Conservation (phyloP, 2,329 filamentous ascomycete genomes). For the Penicillium hordei region DNA sequence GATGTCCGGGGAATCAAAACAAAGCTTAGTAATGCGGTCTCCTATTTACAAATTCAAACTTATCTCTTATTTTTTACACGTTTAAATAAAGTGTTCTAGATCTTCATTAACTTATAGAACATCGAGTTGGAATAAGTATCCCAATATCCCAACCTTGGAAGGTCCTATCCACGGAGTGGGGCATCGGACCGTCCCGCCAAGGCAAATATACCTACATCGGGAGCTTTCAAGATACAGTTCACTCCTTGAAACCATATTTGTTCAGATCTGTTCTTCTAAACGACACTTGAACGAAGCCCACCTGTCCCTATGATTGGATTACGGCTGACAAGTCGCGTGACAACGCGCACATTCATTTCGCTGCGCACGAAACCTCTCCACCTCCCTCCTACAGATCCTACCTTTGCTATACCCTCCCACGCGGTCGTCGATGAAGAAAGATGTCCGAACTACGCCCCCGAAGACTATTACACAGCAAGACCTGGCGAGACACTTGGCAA, state of each 20-base stretch:
- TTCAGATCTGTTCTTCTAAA: background rate
- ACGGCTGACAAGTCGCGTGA: background rate
- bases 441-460: background rate
- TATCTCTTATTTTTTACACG: background rate
- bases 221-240: too few relatives aligned
- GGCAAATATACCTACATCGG: background rate
- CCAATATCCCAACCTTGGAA: background rate
- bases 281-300: too few relatives aligned
- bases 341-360: background rate
- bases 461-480: background rate
- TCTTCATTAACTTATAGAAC: background rate
- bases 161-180: background rate
- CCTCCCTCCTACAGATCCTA: background rate
- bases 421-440: background rate
- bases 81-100: too few relatives aligned
- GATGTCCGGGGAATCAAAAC: background rate
- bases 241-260: too few relatives aligned
- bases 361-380: background rate
- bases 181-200: background rate
- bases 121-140: background rate
- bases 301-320: background rate
- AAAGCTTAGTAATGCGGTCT: background rate
- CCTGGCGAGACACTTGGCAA: constrained; percentile 40
- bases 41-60: background rate
- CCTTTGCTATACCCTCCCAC: background rate